A percentile compares a stretch with the other conserved stretches of the same genome.
Evolutionary conservation across 2,329 filamentous ascomycete species (phyloP).

Genomic region (Stylonectria norvegica): DNA sequence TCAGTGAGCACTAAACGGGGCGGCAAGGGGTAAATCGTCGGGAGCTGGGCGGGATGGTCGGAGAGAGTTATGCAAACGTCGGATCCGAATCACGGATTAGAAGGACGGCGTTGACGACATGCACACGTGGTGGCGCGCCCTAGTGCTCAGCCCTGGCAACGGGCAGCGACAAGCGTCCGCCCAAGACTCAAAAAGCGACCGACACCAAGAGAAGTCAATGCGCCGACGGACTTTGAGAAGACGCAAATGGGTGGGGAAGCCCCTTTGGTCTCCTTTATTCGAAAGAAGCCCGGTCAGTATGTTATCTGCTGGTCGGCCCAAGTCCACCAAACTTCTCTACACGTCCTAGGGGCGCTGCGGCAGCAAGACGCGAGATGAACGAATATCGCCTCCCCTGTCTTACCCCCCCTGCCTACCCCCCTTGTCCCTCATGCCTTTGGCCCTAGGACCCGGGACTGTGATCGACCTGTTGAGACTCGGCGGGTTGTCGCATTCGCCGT

Average conservation of each 20-base stretch:
- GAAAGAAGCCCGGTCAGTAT: too few species aligned
- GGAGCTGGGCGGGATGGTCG: too few species aligned
- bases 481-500: slow-evolving; percentile 1
- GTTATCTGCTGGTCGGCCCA: too few species aligned
- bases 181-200: not conserved
- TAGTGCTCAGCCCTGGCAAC: not conserved
- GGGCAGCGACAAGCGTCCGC: not conserved
- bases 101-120: slow-evolving; percentile 4
- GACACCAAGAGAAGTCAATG: slow-evolving; percentile 4
- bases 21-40: too few species aligned
- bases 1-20: too few species aligned
- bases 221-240: slow-evolving; percentile 16
- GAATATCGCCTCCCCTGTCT: too few species aligned
- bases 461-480: slow-evolving; percentile 2
- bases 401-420: too few species aligned
- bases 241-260: too few species aligned
- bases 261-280: too few species aligned
- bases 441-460: slow-evolving; percentile 11
- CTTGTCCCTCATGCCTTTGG: too few species aligned
- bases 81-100: slow-evolving; percentile 13
- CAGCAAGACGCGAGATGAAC: slow-evolving; percentile 15
- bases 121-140: not conserved
- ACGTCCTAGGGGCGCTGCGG: slow-evolving; percentile 3
- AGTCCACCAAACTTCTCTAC: slow-evolving; percentile 1
- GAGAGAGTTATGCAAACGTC: slow-evolving; percentile 4